Evolutionary conservation across 331 rosid species (phyloP).

Genomic region (Pyracantha coccinea): DNA sequence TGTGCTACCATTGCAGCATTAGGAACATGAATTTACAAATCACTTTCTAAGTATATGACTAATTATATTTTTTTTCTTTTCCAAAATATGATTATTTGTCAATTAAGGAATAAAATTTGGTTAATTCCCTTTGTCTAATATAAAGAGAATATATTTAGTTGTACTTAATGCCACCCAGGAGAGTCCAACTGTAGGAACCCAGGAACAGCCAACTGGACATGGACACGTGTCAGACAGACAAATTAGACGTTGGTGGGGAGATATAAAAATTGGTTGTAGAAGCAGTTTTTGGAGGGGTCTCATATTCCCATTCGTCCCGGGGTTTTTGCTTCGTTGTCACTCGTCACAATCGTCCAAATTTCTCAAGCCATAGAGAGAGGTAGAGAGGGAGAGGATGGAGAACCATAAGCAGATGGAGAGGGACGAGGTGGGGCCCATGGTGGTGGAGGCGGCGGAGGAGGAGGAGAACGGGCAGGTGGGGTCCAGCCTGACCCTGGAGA

Average conservation of each 20-base stretch:
- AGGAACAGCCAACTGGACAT: constrained; percentile 12
- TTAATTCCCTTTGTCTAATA: neutral
- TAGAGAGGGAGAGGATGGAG: constrained; percentile 29
- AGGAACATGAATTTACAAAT: too few relatives aligned
- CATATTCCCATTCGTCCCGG: constrained; percentile 5
- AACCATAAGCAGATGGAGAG: constrained; percentile 12
- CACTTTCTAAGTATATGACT: too few relatives aligned
- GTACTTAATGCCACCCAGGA: neutral
- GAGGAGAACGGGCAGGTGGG: constrained; percentile 34
- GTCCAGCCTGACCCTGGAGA: constrained; percentile 81
- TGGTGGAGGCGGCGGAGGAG: constrained; percentile 30
- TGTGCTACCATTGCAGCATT: too few relatives aligned
- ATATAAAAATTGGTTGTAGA: constrained; percentile 1
- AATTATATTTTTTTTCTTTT: too few relatives aligned
- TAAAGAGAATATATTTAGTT: neutral
- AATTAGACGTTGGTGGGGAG: constrained; percentile 7
- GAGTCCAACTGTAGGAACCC: neutral
- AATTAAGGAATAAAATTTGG: neutral
- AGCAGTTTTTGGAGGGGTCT: constrained; percentile 22
- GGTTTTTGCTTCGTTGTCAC: constrained; percentile 28
- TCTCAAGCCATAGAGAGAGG: constrained; percentile 10
- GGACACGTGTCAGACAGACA: constrained; percentile 31
- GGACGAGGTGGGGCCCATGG: constrained; percentile 23
- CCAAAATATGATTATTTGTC: neutral
- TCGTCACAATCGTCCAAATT: constrained; percentile 38